Percentiles rank a stretch among this genome's conserved stretches.
These are phyloP conservation scores for Trifolium dubium DNA, from an alignment of 306 rosid genomes.

Conservation along the genomic window DNA sequence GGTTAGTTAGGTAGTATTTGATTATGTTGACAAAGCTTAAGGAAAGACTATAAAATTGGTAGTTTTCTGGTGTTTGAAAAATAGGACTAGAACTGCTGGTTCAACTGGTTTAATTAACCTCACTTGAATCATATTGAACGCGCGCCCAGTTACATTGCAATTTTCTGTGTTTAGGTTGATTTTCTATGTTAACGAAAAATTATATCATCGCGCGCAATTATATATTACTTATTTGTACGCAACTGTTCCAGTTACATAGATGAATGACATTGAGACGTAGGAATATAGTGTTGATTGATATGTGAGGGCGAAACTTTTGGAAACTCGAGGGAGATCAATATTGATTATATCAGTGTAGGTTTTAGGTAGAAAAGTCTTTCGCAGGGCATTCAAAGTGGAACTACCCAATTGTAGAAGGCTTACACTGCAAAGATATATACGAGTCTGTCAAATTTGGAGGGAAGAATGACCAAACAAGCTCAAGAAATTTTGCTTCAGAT, in stretches of 20 bases:
- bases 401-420: conserved; percentile 24
- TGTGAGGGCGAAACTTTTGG: conserved; percentile 18
- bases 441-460: neutral
- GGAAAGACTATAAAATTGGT: neutral
- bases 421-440: neutral
- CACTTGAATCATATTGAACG: neutral
- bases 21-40: no score
- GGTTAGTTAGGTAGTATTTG: no score
- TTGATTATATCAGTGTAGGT: conserved; percentile 32
- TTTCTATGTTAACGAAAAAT: no score
- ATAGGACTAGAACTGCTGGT: neutral
- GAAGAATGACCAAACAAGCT: conserved; percentile 19
- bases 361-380: conserved; percentile 27
- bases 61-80: neutral
- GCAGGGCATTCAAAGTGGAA: conserved; percentile 40
- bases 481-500: conserved; percentile 1
- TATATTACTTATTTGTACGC: conserved; percentile 7
- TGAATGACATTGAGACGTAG: neutral
- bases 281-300: neutral
- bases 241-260: neutral
- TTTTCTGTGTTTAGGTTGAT: neutral
- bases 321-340: conserved; percentile 6
- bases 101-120: neutral
- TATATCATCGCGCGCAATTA: no score
- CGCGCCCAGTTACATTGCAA: neutral